These are phyloP conservation scores for Albugo laibachii DNA, from an alignment of 352 stramenopile species.

Conservation along the genomic window DNA sequence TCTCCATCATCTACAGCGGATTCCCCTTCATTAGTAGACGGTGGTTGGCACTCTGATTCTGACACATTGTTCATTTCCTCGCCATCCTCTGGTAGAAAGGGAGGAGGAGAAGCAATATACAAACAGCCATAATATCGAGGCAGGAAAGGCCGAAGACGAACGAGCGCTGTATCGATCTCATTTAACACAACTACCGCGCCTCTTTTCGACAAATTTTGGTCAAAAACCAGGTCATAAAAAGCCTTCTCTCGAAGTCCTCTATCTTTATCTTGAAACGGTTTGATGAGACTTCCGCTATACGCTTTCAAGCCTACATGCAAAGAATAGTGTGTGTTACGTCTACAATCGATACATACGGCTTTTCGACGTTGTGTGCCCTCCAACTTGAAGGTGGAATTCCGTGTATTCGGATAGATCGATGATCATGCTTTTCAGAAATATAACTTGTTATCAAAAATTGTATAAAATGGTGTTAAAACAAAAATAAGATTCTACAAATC, in stretches of 20 bases:
- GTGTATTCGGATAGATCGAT: no score
- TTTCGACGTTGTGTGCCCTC: conserved; percentile 49
- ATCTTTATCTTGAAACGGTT: conserved; percentile 70
- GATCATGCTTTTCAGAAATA: no score
- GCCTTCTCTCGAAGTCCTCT: conserved; percentile 46
- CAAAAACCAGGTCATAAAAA: conserved; percentile 61
- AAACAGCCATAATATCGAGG: conserved; percentile 44
- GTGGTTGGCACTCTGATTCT: background rate
- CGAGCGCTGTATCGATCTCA: conserved; percentile 3
- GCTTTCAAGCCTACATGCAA: conserved; percentile 31
- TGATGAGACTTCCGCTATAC: conserved; percentile 46
- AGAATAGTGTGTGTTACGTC: background rate
- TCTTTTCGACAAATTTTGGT: conserved; percentile 1
- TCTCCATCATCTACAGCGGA: conserved; percentile 1
- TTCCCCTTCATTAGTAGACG: background rate
- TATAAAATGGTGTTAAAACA: no score
- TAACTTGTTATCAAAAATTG: no score
- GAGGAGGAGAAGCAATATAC: conserved; percentile 3
- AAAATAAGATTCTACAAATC: no score
- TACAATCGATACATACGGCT: conserved; percentile 16
- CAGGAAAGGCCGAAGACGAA: conserved; percentile 20
- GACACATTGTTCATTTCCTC: background rate
- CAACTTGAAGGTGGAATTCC: conserved; percentile 30
- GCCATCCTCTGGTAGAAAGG: background rate
- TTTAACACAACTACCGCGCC: conserved; percentile 2